phyloP scores from a whole-genome alignment of 2,329 filamentous ascomycete species.

The Fusarium lyarnte region DNA sequence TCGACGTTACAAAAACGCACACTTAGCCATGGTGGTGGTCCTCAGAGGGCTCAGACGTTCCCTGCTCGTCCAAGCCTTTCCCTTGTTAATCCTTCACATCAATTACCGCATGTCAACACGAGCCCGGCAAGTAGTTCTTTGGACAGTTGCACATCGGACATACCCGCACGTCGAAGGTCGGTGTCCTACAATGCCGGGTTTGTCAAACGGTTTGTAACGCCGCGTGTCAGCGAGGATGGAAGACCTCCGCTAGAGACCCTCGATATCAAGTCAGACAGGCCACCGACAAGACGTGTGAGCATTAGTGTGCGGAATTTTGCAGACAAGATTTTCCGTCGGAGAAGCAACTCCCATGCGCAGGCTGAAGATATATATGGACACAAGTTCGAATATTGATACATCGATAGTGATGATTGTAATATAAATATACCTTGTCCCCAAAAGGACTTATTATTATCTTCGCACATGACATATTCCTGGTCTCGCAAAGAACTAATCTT shows the following conservation, averaged over 20 bases:
- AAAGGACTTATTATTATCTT: slow-evolving; percentile 2
- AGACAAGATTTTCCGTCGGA: slow-evolving; percentile 45
- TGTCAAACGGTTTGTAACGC: slow-evolving; percentile 38
- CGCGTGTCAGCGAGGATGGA: slow-evolving; percentile 40
- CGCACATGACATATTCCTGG: not conserved
- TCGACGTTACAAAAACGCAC: slow-evolving; percentile 40
- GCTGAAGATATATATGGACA: slow-evolving; percentile 36
- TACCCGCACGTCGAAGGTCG: slow-evolving; percentile 37
- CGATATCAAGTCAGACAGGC: slow-evolving; percentile 34
- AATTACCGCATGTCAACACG: slow-evolving; percentile 23
- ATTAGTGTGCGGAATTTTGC: slow-evolving; percentile 43
- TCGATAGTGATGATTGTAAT: slow-evolving; percentile 30
- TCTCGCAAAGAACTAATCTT: not conserved
- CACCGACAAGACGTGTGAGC: slow-evolving; percentile 41
- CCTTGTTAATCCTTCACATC: slow-evolving; percentile 16
- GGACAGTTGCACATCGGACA: slow-evolving; percentile 29
- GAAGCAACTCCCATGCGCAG: slow-evolving; percentile 42
- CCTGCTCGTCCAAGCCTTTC: slow-evolving; percentile 33
- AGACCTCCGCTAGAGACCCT: slow-evolving; percentile 34
- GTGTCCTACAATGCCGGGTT: slow-evolving; percentile 41
- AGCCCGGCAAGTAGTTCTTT: slow-evolving; percentile 32
- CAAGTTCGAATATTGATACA: slow-evolving; percentile 41
- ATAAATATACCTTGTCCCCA: slow-evolving; percentile 31
- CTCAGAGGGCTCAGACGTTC: slow-evolving; percentile 33
- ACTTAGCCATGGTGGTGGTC: slow-evolving; percentile 28